Conservation (phyloP, 2,329 filamentous ascomycete genomes). For the Stromatinia cepivora region DNA sequence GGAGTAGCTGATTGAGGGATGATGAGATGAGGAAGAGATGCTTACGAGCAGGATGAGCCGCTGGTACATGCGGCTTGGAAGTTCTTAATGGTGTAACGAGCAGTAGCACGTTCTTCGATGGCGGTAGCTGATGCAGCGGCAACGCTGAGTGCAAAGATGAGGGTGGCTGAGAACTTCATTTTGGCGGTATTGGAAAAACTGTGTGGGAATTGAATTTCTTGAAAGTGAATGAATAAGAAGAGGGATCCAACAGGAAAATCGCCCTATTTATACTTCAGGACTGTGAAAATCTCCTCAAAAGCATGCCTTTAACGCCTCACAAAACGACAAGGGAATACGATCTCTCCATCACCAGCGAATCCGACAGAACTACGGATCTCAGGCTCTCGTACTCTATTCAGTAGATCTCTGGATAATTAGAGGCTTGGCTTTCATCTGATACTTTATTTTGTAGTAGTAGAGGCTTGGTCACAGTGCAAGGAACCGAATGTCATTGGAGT, state of each 20-base stretch:
- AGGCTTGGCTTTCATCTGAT: not conserved
- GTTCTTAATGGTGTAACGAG: not conserved
- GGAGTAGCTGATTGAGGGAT: not conserved
- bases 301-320: not conserved
- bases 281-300: not conserved
- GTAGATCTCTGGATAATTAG: not conserved
- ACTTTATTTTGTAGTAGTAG: too few species aligned
- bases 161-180: not conserved
- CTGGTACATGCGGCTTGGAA: too few species aligned
- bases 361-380: not conserved
- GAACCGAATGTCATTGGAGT: not conserved
- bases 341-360: not conserved
- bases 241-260: too few species aligned
- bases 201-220: not conserved
- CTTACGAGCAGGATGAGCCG: not conserved
- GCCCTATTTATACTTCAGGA: not conserved
- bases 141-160: not conserved
- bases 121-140: not conserved
- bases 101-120: not conserved
- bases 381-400: not conserved
- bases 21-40: not conserved
- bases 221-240: not conserved
- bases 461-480: too few species aligned
- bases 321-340: accelerated
- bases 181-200: not conserved